These are phyloP conservation scores for Apiospora aurea DNA, from an alignment of 2,329 filamentous ascomycete species.

Conservation along the genomic window DNA sequence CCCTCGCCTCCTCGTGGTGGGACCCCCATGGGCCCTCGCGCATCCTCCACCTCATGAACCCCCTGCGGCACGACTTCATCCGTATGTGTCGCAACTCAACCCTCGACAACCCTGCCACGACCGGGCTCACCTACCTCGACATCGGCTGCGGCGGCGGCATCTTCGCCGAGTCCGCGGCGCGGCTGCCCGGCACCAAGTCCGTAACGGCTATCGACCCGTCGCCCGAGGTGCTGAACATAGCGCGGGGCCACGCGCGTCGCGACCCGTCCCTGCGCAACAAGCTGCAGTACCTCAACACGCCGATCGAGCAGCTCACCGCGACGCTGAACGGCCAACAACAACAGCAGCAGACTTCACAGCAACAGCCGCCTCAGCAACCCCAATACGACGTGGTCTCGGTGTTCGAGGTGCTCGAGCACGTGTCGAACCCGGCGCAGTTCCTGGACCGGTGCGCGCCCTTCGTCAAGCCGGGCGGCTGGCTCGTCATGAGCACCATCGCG, in stretches of 20 bases:
- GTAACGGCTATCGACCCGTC: slow-evolving; percentile 84
- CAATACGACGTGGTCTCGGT: slow-evolving; percentile 82
- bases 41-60: slow-evolving; percentile 97
- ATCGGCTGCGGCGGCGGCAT: slow-evolving; percentile 96
- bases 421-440: slow-evolving; percentile 77
- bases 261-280: slow-evolving; percentile 72
- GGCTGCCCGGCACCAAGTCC: slow-evolving; percentile 65
- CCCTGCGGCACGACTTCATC: slow-evolving; percentile 93
- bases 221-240: slow-evolving; percentile 75
- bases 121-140: slow-evolving; percentile 77
- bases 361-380: not conserved
- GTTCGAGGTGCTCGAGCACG: slow-evolving; percentile 96
- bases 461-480: slow-evolving; percentile 89
- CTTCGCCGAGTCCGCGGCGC: slow-evolving; percentile 86
- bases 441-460: slow-evolving; percentile 75
- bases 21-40: slow-evolving; percentile 92
- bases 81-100: slow-evolving; percentile 70
- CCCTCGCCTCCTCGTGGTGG: slow-evolving; percentile 95
- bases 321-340: slow-evolving; percentile 45
- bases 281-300: slow-evolving; percentile 76
- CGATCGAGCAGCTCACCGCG: slow-evolving; percentile 73
- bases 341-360: slow-evolving; percentile 29
- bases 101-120: slow-evolving; percentile 45
- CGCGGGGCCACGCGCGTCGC: slow-evolving; percentile 74
- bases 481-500: slow-evolving; percentile 91